Base-by-base conservation (phyloP, 352 stramenopile species). In the Pythium insidiosum region DNA sequence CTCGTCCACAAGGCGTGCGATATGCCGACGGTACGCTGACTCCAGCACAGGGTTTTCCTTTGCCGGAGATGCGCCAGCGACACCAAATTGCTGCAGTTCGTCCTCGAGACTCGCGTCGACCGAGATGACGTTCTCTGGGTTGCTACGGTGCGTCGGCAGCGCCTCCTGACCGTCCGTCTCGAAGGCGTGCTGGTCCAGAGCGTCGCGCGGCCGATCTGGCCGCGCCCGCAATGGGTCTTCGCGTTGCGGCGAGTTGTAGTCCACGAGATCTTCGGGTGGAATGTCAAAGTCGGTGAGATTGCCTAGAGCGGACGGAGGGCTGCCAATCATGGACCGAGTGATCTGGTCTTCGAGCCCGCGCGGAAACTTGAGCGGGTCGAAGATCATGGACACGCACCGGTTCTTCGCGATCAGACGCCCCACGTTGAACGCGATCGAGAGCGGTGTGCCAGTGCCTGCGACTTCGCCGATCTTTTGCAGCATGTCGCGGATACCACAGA, bases 361-460 rank as follows among this genome's bases (percentile, higher is more conserved):
- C 10, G 71, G 76, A 34, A 89, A 71, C 40, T 76, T 68, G 20
- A 70, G 61, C 16, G 67, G 71, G 35, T 88, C 73, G 47, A 88
- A 88, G 18, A 84, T 47, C 67, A 85, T 71, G 6, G 73, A 75
- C 3, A 89, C 47, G 37, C 60, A 70, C 22, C 73, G 71, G 35
- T 89, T 84, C 61, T 87, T 88, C 20, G 76, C 76, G n/a, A 88
- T 73, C 16, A 88, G 56, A 1, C 73, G 66, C 2, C 76, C 76
- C 26, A 80, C 65, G 38, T 75, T 80, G 56, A 89, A 84, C 11
- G 59, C 52, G 28, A 89, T 84, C 10, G 71, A 80, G 50, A 89
- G 58, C 18, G 58, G 45, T 0, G 64, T 55, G 16, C 76, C 73
- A 12, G 66, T 71, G 16, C 58, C 61, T 0, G 76, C 73, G 21